These are phyloP conservation scores for Blastomyces parvus DNA, from an alignment of 2,329 filamentous ascomycete species.

Conservation along the genomic window DNA sequence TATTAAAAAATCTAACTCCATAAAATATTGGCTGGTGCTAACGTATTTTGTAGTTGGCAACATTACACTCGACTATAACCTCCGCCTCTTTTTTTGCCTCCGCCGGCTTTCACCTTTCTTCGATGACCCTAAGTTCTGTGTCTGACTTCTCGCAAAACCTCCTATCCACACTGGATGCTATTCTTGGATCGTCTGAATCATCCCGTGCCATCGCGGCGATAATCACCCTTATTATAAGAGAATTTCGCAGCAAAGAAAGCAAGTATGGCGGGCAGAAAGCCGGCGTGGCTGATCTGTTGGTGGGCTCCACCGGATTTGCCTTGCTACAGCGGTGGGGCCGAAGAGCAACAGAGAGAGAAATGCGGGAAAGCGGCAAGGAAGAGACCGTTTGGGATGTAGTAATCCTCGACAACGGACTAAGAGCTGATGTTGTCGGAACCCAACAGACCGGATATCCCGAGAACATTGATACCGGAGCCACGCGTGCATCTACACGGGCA, in stretches of 20 bases:
- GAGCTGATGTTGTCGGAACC: constrained; percentile 40
- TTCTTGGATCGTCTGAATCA: constrained; percentile 41
- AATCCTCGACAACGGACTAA: constrained; percentile 38
- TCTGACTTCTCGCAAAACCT: constrained; percentile 37
- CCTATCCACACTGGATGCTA: constrained; percentile 38
- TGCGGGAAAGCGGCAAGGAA: constrained; percentile 34
- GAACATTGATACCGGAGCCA: constrained; percentile 37
- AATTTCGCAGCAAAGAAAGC: constrained; percentile 32
- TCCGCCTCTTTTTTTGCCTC: constrained; percentile 41
- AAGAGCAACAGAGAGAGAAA: constrained; percentile 34
- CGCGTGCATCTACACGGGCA: constrained; percentile 39
- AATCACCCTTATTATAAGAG: constrained; percentile 38
- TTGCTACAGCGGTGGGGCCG: constrained; percentile 40
- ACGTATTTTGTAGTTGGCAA: constrained; percentile 29
- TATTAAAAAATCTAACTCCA: background rate
- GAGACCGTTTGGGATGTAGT: constrained; percentile 41
- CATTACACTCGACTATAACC: constrained; percentile 37
- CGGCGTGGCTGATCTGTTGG: constrained; percentile 36
- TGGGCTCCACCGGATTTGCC: constrained; percentile 38
- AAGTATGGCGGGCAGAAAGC: constrained; percentile 26
- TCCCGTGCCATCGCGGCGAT: constrained; percentile 41
- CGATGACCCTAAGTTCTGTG: constrained; percentile 35
- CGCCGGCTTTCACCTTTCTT: constrained; percentile 38
- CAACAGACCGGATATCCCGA: constrained; percentile 26
- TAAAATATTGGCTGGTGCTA: constrained; percentile 10